Conservation (phyloP, 2,329 filamentous ascomycete genomes). For the Trichoderma sp. region DNA sequence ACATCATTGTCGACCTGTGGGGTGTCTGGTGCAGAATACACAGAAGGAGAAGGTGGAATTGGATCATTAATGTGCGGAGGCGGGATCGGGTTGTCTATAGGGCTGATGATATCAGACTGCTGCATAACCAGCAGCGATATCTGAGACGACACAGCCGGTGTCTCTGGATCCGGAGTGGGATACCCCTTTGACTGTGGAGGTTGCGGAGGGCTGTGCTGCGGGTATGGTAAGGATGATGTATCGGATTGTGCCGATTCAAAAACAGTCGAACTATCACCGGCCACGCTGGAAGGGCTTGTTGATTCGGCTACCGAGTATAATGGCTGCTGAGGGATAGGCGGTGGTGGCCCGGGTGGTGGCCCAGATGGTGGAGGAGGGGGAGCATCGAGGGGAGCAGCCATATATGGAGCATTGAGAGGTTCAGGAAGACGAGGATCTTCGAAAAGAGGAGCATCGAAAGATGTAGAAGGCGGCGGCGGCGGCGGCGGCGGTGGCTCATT, state of each 20-base stretch:
- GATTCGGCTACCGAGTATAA: constrained; percentile 16
- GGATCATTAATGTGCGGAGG: constrained; percentile 35
- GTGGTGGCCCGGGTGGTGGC: constrained; percentile 1
- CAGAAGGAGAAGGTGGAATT: constrained; percentile 8
- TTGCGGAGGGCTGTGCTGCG: constrained; percentile 22
- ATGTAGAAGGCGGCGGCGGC: background rate
- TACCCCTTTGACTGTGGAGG: constrained; percentile 14
- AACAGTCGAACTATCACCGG: background rate
- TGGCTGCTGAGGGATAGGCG: constrained; percentile 8
- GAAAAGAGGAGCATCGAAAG: background rate
- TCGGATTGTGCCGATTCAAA: constrained; percentile 20
- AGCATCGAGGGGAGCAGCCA: constrained; percentile 12
- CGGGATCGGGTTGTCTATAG: background rate
- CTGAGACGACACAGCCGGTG: constrained; percentile 11
- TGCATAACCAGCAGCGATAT: constrained; percentile 15
- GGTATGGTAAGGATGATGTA: constrained; percentile 16
- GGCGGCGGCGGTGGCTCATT: constrained; percentile 33
- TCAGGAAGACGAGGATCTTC: background rate
- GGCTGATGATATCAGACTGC: constrained; percentile 16
- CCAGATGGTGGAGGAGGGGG: constrained; percentile 8
- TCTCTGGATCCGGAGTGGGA: background rate
- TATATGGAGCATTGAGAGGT: background rate
- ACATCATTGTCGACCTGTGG: constrained; percentile 20
- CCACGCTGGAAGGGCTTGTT: constrained; percentile 10
- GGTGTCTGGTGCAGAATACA: constrained; percentile 14